These are phyloP conservation scores for Hypoxylon cercidicola DNA, from an alignment of 495 filamentous ascomycete species.

Conservation along the genomic window DNA sequence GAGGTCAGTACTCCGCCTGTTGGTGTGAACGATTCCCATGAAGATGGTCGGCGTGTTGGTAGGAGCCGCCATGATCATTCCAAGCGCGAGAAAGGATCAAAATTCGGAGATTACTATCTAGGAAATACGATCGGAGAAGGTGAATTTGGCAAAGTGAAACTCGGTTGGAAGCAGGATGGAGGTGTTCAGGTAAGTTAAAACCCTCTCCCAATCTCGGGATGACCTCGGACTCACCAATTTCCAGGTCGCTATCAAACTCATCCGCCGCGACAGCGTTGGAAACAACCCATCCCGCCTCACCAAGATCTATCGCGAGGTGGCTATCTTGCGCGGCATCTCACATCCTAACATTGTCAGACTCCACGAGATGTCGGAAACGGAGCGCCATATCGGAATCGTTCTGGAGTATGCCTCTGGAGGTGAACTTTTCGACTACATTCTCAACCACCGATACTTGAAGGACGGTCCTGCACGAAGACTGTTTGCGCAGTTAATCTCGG, in stretches of 20 bases:
- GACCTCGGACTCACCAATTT: constrained; percentile 20
- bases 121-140: constrained; percentile 98
- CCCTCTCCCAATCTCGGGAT: neutral
- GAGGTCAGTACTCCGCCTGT: constrained; percentile 65
- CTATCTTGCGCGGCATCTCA: constrained; percentile 83
- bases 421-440: constrained; percentile 97
- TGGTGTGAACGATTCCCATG: constrained; percentile 64
- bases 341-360: constrained; percentile 97
- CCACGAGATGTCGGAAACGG: constrained; percentile 98
- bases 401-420: constrained; percentile 98
- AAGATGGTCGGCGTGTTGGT: constrained; percentile 67
- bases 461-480: constrained; percentile 88
- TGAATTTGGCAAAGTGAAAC: constrained; percentile 98
- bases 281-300: constrained; percentile 86
- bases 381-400: constrained; percentile 96
- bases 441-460: constrained; percentile 95
- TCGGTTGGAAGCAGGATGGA: constrained; percentile 98
- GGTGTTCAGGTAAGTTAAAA: constrained; percentile 71
- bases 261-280: constrained; percentile 87
- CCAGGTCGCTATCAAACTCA: constrained; percentile 97
- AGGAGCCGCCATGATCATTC: constrained; percentile 84
- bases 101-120: constrained; percentile 93
- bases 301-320: constrained; percentile 97
- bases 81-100: constrained; percentile 75
- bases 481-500: constrained; percentile 96